Evolutionary conservation across 306 rosid genomes (phyloP).

Genomic region (Geum urbanum): DNA sequence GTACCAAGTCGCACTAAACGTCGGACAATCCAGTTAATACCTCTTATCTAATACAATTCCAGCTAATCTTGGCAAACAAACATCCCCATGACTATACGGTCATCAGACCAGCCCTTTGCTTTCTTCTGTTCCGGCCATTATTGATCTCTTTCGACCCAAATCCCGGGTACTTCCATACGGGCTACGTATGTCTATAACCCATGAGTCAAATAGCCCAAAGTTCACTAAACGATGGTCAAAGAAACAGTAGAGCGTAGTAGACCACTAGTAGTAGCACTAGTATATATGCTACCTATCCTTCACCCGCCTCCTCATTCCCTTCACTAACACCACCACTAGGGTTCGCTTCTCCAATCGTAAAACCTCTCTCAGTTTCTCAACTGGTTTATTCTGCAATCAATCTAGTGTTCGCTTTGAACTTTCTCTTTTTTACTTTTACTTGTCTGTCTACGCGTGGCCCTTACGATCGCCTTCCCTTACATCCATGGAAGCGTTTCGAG

Average conservation of each 20-base stretch:
- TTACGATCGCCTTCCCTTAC: slow-evolving; percentile 84
- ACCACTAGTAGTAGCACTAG: no score
- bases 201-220: background rate
- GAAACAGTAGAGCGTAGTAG: background rate
- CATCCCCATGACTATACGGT: no score
- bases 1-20: no score
- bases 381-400: background rate
- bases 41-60: no score
- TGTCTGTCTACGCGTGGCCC: slow-evolving; percentile 56
- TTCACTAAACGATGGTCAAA: background rate
- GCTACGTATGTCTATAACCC: no score
- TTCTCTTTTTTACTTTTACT: background rate
- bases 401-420: no score
- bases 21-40: no score
- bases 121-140: no score
- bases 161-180: no score
- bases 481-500: slow-evolving; percentile 81
- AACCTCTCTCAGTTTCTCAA: background rate
- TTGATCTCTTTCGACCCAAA: no score
- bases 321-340: background rate
- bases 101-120: no score
- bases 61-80: no score
- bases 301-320: background rate
- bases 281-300: background rate
- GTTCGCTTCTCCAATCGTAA: background rate